These are phyloP conservation scores for Botrytis fabae DNA, from an alignment of 2,329 filamentous ascomycete genomes.

Conservation along the genomic window DNA sequence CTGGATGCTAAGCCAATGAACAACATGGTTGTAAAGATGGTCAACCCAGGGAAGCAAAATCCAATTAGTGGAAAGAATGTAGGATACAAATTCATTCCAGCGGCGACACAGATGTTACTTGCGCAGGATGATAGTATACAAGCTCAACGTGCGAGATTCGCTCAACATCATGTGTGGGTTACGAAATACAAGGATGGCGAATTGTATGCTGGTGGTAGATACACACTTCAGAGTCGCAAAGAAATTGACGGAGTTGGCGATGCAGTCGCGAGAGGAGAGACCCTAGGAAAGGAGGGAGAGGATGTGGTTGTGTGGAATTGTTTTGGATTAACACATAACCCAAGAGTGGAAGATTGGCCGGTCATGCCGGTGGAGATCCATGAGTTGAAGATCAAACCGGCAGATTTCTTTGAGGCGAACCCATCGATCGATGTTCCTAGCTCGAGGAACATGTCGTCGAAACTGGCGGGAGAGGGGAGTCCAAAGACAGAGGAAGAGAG, in stretches of 20 bases:
- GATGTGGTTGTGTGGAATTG: constrained; percentile 92
- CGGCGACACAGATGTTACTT: constrained; percentile 76
- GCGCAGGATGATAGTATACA: constrained; percentile 81
- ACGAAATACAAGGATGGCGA: constrained; percentile 70
- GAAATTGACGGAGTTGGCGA: constrained; percentile 52
- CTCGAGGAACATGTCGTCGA: constrained; percentile 8
- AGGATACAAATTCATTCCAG: constrained; percentile 83
- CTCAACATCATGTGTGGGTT: constrained; percentile 82
- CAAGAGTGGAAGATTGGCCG: constrained; percentile 84
- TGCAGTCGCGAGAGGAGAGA: constrained; percentile 77
- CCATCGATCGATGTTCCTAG: constrained; percentile 49
- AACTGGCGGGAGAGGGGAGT: not conserved
- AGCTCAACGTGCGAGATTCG: constrained; percentile 88
- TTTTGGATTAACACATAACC: constrained; percentile 87
- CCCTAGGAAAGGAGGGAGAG: constrained; percentile 70
- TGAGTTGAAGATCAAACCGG: constrained; percentile 60
- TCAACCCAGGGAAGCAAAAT: constrained; percentile 77
- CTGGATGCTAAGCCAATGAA: constrained; percentile 48
- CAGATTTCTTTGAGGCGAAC: constrained; percentile 52
- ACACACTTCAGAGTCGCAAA: constrained; percentile 39
- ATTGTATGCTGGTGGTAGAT: constrained; percentile 40
- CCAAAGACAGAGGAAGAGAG: not conserved
- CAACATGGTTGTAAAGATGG: constrained; percentile 81
- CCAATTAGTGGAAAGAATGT: constrained; percentile 80
- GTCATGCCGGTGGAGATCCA: constrained; percentile 79